Conservation (phyloP, 1,284 basidiomycete species). For the Trichosporon asahii region DNA sequence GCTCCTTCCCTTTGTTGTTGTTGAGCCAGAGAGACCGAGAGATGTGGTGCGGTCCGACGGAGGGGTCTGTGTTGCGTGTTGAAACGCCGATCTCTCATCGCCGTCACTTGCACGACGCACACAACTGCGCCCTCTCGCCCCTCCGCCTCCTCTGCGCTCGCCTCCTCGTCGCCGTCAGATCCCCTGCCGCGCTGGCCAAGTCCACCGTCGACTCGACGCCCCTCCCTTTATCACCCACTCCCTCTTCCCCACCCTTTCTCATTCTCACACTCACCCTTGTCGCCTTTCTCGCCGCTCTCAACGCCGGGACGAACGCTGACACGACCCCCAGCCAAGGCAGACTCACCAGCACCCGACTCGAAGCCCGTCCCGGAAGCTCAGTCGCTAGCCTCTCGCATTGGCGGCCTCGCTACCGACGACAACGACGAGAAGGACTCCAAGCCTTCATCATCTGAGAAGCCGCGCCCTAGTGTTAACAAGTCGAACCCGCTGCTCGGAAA, state of each 20-base stretch:
- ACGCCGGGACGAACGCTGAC: not conserved
- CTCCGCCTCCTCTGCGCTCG: not conserved
- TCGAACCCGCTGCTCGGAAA: slow-evolving; percentile 38
- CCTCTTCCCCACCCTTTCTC: not conserved
- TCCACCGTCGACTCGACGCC: not conserved
- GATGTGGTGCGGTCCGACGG: not conserved
- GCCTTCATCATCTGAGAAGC: slow-evolving; percentile 8
- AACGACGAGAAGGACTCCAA: not conserved
- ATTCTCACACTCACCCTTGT: not conserved
- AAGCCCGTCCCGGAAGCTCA: slow-evolving; percentile 32
- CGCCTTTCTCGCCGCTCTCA: not conserved
- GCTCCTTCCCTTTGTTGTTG: not conserved
- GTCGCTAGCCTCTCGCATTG: slow-evolving; percentile 41
- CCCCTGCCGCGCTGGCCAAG: not conserved
- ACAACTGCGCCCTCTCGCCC: not conserved
- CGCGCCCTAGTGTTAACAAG: slow-evolving; percentile 33
- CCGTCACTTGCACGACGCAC: not conserved
- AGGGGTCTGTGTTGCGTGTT: not conserved
- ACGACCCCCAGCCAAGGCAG: not conserved
- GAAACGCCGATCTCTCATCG: not conserved
- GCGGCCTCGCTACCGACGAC: slow-evolving; percentile 36
- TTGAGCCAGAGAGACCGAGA: not conserved
- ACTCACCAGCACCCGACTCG: slow-evolving; percentile 14
- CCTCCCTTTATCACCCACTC: not conserved
- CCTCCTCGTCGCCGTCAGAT: not conserved